phyloP scores from a whole-genome alignment of 2,329 filamentous ascomycete genomes.

The Karstenula rhodostoma region DNA sequence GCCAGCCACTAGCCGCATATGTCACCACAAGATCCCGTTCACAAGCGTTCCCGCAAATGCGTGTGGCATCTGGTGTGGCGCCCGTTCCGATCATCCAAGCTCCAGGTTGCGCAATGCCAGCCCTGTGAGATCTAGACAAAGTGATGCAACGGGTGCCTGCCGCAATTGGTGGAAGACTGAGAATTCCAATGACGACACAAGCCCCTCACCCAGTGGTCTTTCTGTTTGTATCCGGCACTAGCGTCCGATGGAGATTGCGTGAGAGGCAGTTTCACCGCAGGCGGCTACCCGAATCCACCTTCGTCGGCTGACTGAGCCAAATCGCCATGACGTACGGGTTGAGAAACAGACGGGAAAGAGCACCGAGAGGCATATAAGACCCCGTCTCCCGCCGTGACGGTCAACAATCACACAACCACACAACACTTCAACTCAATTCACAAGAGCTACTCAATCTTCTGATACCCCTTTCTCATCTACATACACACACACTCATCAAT shows the following conservation, averaged over 20 bases:
- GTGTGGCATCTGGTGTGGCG: slow-evolving; percentile 14
- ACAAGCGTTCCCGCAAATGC: slow-evolving; percentile 1
- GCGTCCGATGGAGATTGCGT: neutral
- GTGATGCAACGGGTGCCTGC: neutral
- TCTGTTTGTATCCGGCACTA: slow-evolving; percentile 14
- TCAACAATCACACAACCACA: slow-evolving; percentile 20
- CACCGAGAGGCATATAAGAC: slow-evolving; percentile 15
- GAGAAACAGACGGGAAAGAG: neutral
- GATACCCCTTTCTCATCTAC: slow-evolving; percentile 4
- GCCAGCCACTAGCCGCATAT: slow-evolving; percentile 20
- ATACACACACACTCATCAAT: slow-evolving; percentile 13
- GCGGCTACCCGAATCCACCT: slow-evolving; percentile 1
- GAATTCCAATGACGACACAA: slow-evolving; percentile 17
- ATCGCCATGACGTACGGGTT: slow-evolving; percentile 17
- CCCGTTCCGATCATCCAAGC: neutral
- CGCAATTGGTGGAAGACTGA: slow-evolving; percentile 9
- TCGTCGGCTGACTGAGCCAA: slow-evolving; percentile 1
- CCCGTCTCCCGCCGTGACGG: slow-evolving; percentile 6
- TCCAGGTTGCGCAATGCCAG: slow-evolving; percentile 16
- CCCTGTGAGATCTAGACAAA: slow-evolving; percentile 12
- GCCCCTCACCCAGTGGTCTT: neutral
- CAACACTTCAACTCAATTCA: slow-evolving; percentile 14
- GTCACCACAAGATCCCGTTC: slow-evolving; percentile 12
- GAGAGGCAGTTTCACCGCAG: slow-evolving; percentile 19
- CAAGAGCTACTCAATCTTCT: slow-evolving; percentile 10